Conservation (phyloP, 441 rosid genomes). For the Manihot esculenta region DNA sequence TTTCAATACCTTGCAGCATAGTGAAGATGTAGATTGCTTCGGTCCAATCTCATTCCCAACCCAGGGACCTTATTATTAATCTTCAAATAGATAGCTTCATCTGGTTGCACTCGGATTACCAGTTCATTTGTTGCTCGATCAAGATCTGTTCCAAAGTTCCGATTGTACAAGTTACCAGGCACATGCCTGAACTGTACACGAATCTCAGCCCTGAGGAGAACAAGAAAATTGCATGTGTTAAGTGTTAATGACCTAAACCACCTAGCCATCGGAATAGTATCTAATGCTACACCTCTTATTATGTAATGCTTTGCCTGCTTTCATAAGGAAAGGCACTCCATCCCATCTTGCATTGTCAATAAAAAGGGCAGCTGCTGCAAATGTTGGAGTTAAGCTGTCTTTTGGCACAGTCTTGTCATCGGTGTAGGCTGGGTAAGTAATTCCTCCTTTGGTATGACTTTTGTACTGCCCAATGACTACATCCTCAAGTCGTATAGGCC, state of each 20-base stretch:
- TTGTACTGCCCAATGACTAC: constrained; percentile 87
- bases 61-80: constrained; percentile 96
- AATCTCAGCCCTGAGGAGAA: constrained; percentile 66
- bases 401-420: constrained; percentile 87
- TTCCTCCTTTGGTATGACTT: constrained; percentile 75
- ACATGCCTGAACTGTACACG: constrained; percentile 91
- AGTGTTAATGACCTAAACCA: constrained; percentile 3
- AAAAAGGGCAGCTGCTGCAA: constrained; percentile 95
- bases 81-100: constrained; percentile 93
- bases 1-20: constrained; percentile 69
- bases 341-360: constrained; percentile 97
- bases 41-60: constrained; percentile 89
- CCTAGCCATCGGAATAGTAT: background rate
- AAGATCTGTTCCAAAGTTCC: constrained; percentile 69
- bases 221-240: constrained; percentile 8
- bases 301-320: constrained; percentile 92
- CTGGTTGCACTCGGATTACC: constrained; percentile 87
- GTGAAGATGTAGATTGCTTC: constrained; percentile 78
- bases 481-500: constrained; percentile 71
- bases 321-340: constrained; percentile 93
- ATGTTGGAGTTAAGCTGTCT: constrained; percentile 80
- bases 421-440: constrained; percentile 68
- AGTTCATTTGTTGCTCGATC: constrained; percentile 89
- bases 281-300: constrained; percentile 48
- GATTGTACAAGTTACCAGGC: constrained; percentile 84